Evolutionary conservation across 768 basidiomycete species (phyloP).

Genomic region (Heimioporus sp.): DNA sequence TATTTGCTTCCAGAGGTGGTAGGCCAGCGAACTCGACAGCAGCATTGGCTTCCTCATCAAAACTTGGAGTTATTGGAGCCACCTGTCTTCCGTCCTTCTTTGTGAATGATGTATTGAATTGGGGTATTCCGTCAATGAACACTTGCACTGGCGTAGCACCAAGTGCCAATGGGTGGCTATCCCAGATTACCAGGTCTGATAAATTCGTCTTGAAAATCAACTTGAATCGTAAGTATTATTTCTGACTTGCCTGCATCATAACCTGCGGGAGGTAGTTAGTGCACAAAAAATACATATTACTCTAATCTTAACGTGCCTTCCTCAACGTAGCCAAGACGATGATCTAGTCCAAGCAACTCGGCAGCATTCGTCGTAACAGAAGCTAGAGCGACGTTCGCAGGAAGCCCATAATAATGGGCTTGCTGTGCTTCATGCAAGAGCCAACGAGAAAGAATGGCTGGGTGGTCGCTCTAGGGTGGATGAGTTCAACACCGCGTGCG

Average conservation of each 20-base stretch:
- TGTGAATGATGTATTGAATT: constrained; percentile 39
- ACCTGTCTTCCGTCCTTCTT: constrained; percentile 53
- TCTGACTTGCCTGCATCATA: constrained; percentile 57
- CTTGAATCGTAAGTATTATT: not conserved
- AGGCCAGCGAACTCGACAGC: constrained; percentile 64
- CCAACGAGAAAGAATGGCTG: constrained; percentile 65
- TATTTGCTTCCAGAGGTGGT: constrained; percentile 55
- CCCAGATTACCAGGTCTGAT: constrained; percentile 61
- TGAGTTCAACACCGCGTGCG: not conserved
- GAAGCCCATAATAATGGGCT: constrained; percentile 77
- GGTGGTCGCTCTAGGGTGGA: constrained; percentile 58
- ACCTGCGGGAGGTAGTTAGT: constrained; percentile 34
- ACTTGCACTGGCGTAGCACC: constrained; percentile 83
- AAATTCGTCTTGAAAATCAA: not conserved
- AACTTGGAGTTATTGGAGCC: constrained; percentile 54
- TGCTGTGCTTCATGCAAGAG: constrained; percentile 84
- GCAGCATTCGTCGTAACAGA: constrained; percentile 78
- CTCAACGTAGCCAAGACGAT: constrained; percentile 77
- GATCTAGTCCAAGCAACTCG: constrained; percentile 67
- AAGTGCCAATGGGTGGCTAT: constrained; percentile 72
- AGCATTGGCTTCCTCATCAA: constrained; percentile 55
- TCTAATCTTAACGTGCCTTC: constrained; percentile 38
- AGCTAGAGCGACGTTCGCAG: constrained; percentile 63
- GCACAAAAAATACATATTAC: not conserved
- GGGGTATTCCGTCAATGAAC: constrained; percentile 80